These are phyloP conservation scores for Lichtheimia hyalospora DNA, from an alignment of 371 early-diverging fungal genomes.

Conservation along the genomic window DNA sequence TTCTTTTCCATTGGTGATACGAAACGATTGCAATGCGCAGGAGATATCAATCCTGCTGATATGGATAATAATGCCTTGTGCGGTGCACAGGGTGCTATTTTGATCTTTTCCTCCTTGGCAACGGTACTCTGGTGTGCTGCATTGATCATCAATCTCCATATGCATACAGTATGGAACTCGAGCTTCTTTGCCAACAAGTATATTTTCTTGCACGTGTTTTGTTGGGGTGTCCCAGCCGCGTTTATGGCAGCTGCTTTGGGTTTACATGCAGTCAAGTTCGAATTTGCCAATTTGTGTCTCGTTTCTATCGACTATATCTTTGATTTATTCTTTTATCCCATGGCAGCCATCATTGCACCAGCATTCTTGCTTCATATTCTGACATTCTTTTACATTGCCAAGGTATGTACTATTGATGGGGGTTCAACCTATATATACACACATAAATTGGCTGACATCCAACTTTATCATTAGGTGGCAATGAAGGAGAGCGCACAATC, in stretches of 20 bases:
- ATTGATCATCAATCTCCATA: slow-evolving; percentile 63
- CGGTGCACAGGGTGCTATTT: slow-evolving; percentile 61
- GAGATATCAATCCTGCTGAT: slow-evolving; percentile 38
- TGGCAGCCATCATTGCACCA: slow-evolving; percentile 60
- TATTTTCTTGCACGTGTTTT: slow-evolving; percentile 47
- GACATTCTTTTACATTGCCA: slow-evolving; percentile 66
- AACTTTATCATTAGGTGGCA: slow-evolving; percentile 24
- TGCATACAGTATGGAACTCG: slow-evolving; percentile 70
- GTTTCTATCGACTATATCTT: slow-evolving; percentile 51
- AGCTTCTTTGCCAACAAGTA: slow-evolving; percentile 59
- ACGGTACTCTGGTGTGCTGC: slow-evolving; percentile 63
- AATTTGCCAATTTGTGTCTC: slow-evolving; percentile 62
- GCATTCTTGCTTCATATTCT: slow-evolving; percentile 57
- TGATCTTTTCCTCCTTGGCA: slow-evolving; percentile 58
- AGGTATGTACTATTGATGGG: slow-evolving; percentile 13
- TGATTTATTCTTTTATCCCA: slow-evolving; percentile 59
- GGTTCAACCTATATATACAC: background rate
- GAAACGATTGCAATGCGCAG: slow-evolving; percentile 55
- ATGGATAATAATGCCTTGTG: slow-evolving; percentile 63
- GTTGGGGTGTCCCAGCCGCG: slow-evolving; percentile 61
- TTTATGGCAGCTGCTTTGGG: slow-evolving; percentile 52
- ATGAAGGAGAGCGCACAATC: slow-evolving; percentile 46
- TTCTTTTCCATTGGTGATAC: slow-evolving; percentile 59
- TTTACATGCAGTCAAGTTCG: slow-evolving; percentile 53
- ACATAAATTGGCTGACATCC: background rate